Evolutionary conservation across 192 early-diverging fungal species (phyloP).

Genomic region (Backusella parvicylindrica): DNA sequence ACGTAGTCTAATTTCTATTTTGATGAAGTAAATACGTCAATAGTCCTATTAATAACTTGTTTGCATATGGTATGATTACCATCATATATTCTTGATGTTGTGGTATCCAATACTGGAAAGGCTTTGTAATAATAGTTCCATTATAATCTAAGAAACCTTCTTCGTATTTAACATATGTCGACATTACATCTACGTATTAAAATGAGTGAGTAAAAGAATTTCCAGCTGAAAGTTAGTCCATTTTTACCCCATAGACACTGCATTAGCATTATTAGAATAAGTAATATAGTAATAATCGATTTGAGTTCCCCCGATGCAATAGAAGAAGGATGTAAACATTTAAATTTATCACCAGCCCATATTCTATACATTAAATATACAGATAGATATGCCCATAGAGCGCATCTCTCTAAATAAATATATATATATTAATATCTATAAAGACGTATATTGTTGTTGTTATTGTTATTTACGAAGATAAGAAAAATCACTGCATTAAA

Average conservation of each 20-base stretch:
- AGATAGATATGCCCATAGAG: conserved; percentile 10
- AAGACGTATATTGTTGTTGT: background rate
- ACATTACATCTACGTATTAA: conserved; percentile 14
- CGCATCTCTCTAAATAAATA: background rate
- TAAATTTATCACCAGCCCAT: conserved; percentile 21
- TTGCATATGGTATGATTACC: background rate
- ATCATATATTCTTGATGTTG: conserved; percentile 8
- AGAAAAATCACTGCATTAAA: conserved; percentile 23
- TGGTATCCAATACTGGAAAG: conserved; percentile 18
- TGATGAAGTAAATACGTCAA: background rate
- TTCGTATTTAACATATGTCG: conserved; percentile 29
- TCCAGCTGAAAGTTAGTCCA: background rate
- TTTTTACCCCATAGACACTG: conserved; percentile 27
- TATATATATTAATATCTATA: background rate
- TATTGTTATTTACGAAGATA: conserved; percentile 18
- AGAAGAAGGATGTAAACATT: conserved; percentile 15
- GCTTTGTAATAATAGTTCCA: conserved; percentile 16
- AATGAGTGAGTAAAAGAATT: background rate
- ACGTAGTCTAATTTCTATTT: conserved; percentile 21
- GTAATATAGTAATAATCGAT: conserved; percentile 28
- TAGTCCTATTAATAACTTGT: background rate
- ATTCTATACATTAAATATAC: conserved; percentile 18
- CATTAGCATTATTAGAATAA: conserved; percentile 24
- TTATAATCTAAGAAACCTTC: conserved; percentile 18
- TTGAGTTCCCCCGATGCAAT: conserved; percentile 27